Conservation (phyloP, 805 yeast genomes). For the Cyberlindnera amylophila region DNA sequence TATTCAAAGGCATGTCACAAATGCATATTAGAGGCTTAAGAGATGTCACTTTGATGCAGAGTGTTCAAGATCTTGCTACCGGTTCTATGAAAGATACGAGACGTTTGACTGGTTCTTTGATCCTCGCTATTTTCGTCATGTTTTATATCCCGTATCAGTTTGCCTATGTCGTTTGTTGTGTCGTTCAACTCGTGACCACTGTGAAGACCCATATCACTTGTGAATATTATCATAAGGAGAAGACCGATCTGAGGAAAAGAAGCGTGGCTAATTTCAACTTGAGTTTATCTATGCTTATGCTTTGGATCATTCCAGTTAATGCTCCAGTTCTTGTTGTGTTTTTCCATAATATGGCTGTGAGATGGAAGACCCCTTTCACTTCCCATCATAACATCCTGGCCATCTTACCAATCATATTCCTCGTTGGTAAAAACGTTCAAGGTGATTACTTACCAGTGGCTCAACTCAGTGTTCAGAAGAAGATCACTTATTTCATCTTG, state of each 20-base stretch:
- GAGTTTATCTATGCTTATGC: constrained; percentile 61
- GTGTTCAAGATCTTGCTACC: constrained; percentile 3
- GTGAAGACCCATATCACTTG: constrained; percentile 30
- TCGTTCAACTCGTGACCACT: constrained; percentile 56
- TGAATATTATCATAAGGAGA: constrained; percentile 15
- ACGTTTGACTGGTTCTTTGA: constrained; percentile 14
- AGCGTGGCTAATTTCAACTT: constrained; percentile 54
- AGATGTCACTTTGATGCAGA: neutral
- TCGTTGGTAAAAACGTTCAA: constrained; percentile 52
- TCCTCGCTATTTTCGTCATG: constrained; percentile 45
- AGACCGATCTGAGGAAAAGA: constrained; percentile 14
- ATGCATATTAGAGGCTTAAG: neutral
- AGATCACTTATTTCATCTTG: constrained; percentile 37
- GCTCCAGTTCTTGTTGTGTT: constrained; percentile 78
- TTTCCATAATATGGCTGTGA: constrained; percentile 69
- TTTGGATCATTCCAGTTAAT: constrained; percentile 77
- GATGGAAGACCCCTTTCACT: constrained; percentile 80
- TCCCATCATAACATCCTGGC: constrained; percentile 84
- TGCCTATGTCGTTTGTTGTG: constrained; percentile 57
- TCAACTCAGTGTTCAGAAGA: constrained; percentile 25
- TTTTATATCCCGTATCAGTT: constrained; percentile 79
- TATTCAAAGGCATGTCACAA: neutral
- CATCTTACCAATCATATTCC: constrained; percentile 63
- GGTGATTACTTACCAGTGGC: constrained; percentile 43
- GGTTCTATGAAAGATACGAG: constrained; percentile 14